phyloP scores from a whole-genome alignment of 495 filamentous ascomycete genomes.

The Parmelia sp. region DNA sequence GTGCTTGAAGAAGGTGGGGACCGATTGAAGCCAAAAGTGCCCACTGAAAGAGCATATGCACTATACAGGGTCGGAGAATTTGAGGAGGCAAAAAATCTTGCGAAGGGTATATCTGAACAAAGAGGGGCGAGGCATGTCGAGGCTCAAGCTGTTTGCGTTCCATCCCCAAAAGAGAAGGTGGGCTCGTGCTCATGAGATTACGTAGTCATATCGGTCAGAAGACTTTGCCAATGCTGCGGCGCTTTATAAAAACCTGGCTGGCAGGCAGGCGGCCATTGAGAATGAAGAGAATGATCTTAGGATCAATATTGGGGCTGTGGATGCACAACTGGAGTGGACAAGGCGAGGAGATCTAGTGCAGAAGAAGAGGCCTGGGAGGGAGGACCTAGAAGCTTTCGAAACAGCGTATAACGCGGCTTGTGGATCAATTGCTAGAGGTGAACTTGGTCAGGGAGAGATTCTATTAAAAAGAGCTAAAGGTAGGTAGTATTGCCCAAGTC shows the following conservation, averaged over 20 bases:
- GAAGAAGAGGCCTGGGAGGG: conserved; percentile 55
- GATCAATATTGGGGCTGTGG: conserved; percentile 75
- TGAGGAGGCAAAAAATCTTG: conserved; percentile 58
- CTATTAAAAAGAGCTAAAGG: conserved; percentile 76
- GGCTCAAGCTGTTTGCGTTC: conserved; percentile 66
- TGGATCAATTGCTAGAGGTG: conserved; percentile 71
- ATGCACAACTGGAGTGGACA: conserved; percentile 84
- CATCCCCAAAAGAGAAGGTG: background rate
- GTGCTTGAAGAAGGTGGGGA: conserved; percentile 67
- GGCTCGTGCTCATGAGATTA: conserved; percentile 9
- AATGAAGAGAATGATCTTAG: conserved; percentile 79
- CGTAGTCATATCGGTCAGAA: conserved; percentile 72
- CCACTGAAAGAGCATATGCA: conserved; percentile 81
- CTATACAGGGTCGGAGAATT: conserved; percentile 79
- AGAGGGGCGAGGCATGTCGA: conserved; percentile 75
- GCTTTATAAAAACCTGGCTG: conserved; percentile 59
- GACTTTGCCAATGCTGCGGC: conserved; percentile 65
- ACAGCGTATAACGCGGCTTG: conserved; percentile 91
- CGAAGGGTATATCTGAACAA: conserved; percentile 42
- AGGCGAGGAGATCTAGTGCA: conserved; percentile 48
- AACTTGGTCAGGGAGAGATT: conserved; percentile 65
- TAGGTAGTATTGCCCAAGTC: conserved; percentile 28
- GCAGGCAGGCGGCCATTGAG: conserved; percentile 39
- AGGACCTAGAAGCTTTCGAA: conserved; percentile 87
- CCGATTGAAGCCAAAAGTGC: conserved; percentile 56